phyloP scores from a whole-genome alignment of 1,284 basidiomycete species.

The Trametes sp. region DNA sequence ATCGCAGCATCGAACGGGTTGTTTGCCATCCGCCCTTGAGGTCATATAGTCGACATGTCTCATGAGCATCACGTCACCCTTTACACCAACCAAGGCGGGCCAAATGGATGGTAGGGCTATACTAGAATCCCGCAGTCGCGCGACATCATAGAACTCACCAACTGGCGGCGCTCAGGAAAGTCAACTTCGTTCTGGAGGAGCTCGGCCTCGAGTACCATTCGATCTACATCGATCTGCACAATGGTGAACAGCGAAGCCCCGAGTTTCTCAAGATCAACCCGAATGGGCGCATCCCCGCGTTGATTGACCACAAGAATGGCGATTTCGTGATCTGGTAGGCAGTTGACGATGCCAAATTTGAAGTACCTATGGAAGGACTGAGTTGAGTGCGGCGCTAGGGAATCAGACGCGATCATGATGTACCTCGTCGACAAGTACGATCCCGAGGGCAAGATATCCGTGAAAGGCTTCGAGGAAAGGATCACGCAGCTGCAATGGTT shows the following conservation, averaged over 20 bases:
- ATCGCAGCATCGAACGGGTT: too few species aligned
- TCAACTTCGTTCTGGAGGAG: constrained; percentile 37
- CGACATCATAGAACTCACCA: neutral
- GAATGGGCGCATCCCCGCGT: constrained; percentile 41
- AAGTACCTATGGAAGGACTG: too few species aligned
- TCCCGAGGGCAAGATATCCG: constrained; percentile 41
- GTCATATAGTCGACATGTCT: constrained; percentile 14
- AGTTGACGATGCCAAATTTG: too few species aligned
- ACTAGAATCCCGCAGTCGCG: neutral
- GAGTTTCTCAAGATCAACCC: constrained; percentile 35
- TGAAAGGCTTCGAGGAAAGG: constrained; percentile 32
- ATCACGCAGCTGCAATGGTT: constrained; percentile 37
- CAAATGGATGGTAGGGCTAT: constrained; percentile 24
- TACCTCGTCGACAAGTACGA: constrained; percentile 47
- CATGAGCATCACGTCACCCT: constrained; percentile 36
- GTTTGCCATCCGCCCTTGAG: neutral
- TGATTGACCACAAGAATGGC: constrained; percentile 43
- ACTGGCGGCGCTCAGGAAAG: constrained; percentile 22
- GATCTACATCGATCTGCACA: constrained; percentile 35
- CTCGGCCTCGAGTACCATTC: constrained; percentile 39
- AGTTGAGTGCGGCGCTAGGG: constrained; percentile 37
- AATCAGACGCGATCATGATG: constrained; percentile 44
- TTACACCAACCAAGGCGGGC: constrained; percentile 33
- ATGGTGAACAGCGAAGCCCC: constrained; percentile 36
- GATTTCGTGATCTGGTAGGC: constrained; percentile 35